phyloP scores from a whole-genome alignment of 305 asterid species.

The Fraxinus xanthoxyloides region DNA sequence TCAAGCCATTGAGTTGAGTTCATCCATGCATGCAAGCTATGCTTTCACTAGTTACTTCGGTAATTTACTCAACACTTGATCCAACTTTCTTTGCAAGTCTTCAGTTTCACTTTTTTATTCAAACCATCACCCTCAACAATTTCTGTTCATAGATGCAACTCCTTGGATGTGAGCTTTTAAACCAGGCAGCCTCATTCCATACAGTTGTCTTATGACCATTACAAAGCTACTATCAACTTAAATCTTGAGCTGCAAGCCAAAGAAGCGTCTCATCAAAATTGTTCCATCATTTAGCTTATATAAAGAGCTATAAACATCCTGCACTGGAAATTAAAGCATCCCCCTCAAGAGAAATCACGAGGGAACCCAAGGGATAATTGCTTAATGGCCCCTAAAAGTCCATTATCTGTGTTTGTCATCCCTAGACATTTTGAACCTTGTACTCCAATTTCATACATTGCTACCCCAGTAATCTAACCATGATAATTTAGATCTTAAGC shows the following conservation, averaged over 20 bases:
- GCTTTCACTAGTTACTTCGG: neutral
- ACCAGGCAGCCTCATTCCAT: neutral
- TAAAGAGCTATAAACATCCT: neutral
- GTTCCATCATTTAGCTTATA: neutral
- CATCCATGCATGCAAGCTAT: neutral
- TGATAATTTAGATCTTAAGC: neutral
- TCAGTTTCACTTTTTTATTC: neutral
- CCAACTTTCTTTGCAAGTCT: neutral
- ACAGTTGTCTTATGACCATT: neutral
- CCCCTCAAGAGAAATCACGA: neutral
- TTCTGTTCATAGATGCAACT: neutral
- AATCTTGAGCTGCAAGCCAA: neutral
- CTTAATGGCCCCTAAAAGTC: neutral
- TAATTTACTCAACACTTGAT: neutral
- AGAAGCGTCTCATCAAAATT: neutral
- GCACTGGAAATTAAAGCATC: neutral
- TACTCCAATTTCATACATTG: neutral
- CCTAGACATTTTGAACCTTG: neutral
- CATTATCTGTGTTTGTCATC: neutral
- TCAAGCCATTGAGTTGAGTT: neutral
- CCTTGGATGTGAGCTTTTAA: neutral
- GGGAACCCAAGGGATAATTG: neutral
- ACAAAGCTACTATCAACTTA: neutral
- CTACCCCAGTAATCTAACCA: neutral
- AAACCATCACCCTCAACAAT: neutral